Evolutionary conservation across 1,139 yeast genomes (phyloP), one percentile per base, ranked within the genome.

Genomic region (Kodamaea fungicola): DNA sequence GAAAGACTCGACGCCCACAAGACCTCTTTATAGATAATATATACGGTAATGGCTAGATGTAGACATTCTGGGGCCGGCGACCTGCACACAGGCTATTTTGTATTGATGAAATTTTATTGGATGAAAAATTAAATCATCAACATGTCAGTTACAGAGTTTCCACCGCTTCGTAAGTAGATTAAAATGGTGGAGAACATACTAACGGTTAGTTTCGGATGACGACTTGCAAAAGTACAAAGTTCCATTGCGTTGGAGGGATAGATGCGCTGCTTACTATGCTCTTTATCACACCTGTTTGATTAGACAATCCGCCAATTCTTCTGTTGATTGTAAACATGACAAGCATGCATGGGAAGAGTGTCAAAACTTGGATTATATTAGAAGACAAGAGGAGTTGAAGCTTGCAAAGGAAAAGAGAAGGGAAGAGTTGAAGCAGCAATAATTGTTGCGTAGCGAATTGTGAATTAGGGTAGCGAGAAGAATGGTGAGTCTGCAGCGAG

Each of bases 321-420:
- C 70, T 7, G 71, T 70, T 37, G 80, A 78, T 54, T 87, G 96
- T 64, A 74, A 76, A 45, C 84, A 82, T 49, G 89, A 83, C 64
- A 79, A 89, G 61, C 95, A 86, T 51, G 77, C 79, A 31, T 87
- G 90, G 74, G 95, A 86, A 64, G 86, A 84, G 55, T 86, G 95
- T 62, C 86, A 86, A 62, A 84, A 83, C 62, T 66, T 82, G 62
- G 95, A 86, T 59, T 86, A 83, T 68, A 76, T 80, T 58, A 79
- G 94, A 68, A 78, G 95, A 64, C 86, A 83, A 45, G 73, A 79
- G 59, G 90, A 83, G 62, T 71, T 84, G 60, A 76, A 78, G 52
- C 74, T 72, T 41, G 66, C 72, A 49, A 80, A 78, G 61, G 74
- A 64, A 38, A 58, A 66, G 46, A 44, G 51, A 49, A 46, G 48